Conservation (phyloP, 768 basidiomycete species). For the Multifurca ochricompacta region DNA sequence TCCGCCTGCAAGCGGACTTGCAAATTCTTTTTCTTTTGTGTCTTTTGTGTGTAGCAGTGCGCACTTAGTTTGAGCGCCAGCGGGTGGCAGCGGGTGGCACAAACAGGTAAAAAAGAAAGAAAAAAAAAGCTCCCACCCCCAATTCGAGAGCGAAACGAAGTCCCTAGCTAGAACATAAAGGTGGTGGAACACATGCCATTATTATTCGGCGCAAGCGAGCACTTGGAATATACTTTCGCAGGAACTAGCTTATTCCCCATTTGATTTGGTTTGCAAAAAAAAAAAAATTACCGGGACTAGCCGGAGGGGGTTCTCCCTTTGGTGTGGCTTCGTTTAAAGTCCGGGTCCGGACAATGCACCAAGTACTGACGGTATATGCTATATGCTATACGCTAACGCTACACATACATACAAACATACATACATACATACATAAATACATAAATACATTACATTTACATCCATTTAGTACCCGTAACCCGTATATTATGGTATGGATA, state of each 20-base stretch:
- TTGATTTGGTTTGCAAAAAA: background rate
- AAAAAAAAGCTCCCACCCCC: background rate
- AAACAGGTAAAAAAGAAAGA: no score
- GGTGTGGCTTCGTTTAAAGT: background rate
- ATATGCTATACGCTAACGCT: no score
- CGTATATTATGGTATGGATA: background rate
- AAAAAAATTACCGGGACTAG: background rate
- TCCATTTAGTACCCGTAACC: background rate
- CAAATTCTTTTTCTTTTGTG: background rate
- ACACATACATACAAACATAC: no score
- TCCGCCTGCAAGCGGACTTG: background rate
- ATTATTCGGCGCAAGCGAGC: background rate
- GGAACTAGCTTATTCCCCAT: constrained; percentile 1
- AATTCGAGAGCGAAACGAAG: constrained; percentile 6
- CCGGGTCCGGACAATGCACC: background rate
- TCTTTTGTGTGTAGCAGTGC: no score
- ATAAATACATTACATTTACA: no score
- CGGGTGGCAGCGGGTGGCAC: background rate
- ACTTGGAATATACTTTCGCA: no score
- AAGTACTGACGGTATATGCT: no score
- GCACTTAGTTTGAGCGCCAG: no score
- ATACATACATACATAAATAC: no score
- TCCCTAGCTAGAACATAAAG: constrained; percentile 3
- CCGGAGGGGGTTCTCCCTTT: background rate
- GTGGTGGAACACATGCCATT: background rate